Percentiles rank a stretch among this genome's conserved stretches.
Evolutionary conservation across 805 yeast species (phyloP).

Genomic region (Grigorovia transvaalensis): DNA sequence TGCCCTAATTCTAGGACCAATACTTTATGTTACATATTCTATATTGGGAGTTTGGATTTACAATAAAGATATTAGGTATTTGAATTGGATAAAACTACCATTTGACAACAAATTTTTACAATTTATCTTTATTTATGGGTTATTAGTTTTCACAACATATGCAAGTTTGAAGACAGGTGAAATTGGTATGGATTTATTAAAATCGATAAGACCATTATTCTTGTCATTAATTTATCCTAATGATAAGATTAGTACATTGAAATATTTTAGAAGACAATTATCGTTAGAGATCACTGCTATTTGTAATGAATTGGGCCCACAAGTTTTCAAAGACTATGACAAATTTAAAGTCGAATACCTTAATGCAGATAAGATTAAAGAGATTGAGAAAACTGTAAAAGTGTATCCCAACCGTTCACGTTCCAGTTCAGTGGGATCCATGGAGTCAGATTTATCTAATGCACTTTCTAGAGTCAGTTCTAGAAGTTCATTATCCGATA

Average conservation of each 20-base stretch:
- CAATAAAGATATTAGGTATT: constrained; percentile 19
- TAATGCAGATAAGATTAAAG: constrained; percentile 1
- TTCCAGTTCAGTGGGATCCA: constrained; percentile 20
- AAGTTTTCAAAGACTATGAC: constrained; percentile 78
- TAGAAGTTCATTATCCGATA: constrained; percentile 49
- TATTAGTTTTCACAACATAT: constrained; percentile 66
- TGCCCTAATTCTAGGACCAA: constrained; percentile 75
- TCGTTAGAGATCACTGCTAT: constrained; percentile 65
- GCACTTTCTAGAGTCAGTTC: constrained; percentile 55
- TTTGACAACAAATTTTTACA: constrained; percentile 14
- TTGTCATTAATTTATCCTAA: constrained; percentile 32
- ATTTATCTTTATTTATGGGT: constrained; percentile 41
- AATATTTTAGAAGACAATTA: constrained; percentile 47
- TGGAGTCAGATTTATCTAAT: constrained; percentile 38
- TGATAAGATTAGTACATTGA: constrained; percentile 40
- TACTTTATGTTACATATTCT: constrained; percentile 71
- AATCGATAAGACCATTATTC: constrained; percentile 66
- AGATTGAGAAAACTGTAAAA: constrained; percentile 4
- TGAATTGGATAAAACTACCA: background rate
- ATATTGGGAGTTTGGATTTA: constrained; percentile 22
- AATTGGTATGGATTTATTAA: constrained; percentile 76
- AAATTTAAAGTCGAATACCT: constrained; percentile 10
- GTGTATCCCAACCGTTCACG: constrained; percentile 16
- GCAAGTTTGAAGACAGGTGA: constrained; percentile 86
- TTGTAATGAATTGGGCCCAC: constrained; percentile 78